These are phyloP conservation scores for Clavariopsis aquatica DNA, from an alignment of 495 filamentous ascomycete genomes.

Conservation along the genomic window DNA sequence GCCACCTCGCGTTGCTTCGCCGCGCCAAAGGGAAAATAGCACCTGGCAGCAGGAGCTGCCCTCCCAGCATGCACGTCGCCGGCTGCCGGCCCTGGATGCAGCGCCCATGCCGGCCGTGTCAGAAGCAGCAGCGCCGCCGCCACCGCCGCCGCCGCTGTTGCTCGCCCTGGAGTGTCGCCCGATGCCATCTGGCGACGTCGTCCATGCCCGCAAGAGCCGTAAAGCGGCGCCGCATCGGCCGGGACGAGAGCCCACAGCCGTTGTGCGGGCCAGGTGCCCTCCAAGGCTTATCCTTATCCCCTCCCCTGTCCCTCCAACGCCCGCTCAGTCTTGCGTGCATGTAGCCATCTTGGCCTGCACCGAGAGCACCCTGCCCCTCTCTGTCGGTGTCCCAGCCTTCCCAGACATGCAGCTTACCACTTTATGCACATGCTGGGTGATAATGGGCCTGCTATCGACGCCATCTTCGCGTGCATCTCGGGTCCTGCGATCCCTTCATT, in stretches of 20 bases:
- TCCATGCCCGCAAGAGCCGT: slow-evolving; percentile 12
- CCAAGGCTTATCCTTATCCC: slow-evolving; percentile 17
- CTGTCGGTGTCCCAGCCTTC: slow-evolving; percentile 22
- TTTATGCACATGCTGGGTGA: slow-evolving; percentile 32
- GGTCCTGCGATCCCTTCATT: slow-evolving; percentile 17
- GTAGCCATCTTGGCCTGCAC: slow-evolving; percentile 23
- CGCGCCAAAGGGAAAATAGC: slow-evolving; percentile 1
- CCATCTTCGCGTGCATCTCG: slow-evolving; percentile 22
- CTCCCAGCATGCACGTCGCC: not conserved
- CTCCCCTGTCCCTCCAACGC: slow-evolving; percentile 23
- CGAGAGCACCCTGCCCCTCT: slow-evolving; percentile 13
- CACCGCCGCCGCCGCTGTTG: not conserved
- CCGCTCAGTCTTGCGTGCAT: slow-evolving; percentile 34
- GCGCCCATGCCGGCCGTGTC: not conserved
- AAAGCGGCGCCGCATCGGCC: slow-evolving; percentile 26
- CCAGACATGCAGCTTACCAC: slow-evolving; percentile 33
- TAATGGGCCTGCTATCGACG: slow-evolving; percentile 21
- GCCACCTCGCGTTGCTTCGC: slow-evolving; percentile 6
- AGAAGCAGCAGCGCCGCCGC: not conserved
- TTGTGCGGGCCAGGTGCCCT: slow-evolving; percentile 14
- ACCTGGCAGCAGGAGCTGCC: not conserved
- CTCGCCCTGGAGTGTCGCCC: not conserved
- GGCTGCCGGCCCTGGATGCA: slow-evolving; percentile 16
- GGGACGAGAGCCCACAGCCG: slow-evolving; percentile 25
- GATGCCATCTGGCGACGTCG: not conserved